These are phyloP conservation scores for Entamoeba histolytica DNA, from an alignment of 208 protist genomes.

Conservation along the genomic window DNA sequence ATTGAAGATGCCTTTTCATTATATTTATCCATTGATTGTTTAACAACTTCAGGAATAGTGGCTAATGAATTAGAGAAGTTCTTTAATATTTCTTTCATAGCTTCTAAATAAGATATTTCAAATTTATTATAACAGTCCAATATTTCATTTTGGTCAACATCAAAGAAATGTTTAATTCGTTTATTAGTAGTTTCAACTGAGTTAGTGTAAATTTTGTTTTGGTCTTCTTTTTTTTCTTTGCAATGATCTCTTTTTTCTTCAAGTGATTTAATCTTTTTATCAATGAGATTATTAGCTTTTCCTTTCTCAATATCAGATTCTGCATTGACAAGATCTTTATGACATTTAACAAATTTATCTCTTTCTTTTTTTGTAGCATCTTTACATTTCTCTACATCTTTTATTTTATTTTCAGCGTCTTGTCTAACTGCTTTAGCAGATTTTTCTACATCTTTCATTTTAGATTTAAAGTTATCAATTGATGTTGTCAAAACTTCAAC, in stretches of 20 bases:
- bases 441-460: not conserved
- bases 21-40: not conserved
- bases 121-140: not conserved
- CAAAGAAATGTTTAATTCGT: not conserved
- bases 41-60: not conserved
- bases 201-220: not conserved
- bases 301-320: not conserved
- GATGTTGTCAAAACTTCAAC: not conserved
- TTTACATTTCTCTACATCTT: not conserved
- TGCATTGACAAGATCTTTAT: not conserved
- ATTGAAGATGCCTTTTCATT: not conserved
- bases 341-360: not conserved
- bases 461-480: not conserved
- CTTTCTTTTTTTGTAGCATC: not conserved
- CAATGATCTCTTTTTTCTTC: not conserved
- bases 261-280: not conserved
- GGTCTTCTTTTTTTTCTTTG: not conserved
- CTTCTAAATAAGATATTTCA: not conserved
- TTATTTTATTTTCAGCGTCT: not conserved
- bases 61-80: not conserved
- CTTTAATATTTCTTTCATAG: not conserved
- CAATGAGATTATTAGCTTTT: not conserved
- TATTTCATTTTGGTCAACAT: not conserved
- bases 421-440: not conserved
- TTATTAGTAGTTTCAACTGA: not conserved